Base-by-base conservation (phyloP, 2,329 filamentous ascomycete species). In the Xylariaceae sp. region DNA sequence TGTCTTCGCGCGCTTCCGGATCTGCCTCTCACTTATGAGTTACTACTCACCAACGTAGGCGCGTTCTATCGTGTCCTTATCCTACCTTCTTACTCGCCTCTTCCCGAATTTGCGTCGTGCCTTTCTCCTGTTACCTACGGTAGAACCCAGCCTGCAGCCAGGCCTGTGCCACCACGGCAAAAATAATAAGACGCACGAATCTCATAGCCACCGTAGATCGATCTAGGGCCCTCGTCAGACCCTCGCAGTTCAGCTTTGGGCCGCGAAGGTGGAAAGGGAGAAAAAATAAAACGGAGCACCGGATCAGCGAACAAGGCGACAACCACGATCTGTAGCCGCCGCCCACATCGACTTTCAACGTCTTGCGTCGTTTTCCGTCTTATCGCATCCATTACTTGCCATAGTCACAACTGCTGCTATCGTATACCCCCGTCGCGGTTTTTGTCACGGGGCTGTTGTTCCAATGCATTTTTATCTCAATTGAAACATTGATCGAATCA, bases 401-500 rank as follows among this genome's bases (percentile, higher is more conserved):
- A 9, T 32, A 7, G 8, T 26, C n/a, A n/a, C n/a, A n/a, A n/a
- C 22, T 26, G 6, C 22, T 26, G 22, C 11, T 26, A 34, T 43
- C 38, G 15, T 34, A 38, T 47, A 47, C 13, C 8, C 30, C 6
- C 8, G 22, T 32, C 15, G 13, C 7, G 8, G 13, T 32, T 6
- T n/a, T 32, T n/a, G 30, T n/a, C 13, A 32, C 30, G 30, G 12
- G 30, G 38, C 30, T 29, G n/a, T 19, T 41, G 34, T 39, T 38
- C 50, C 49, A 44, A 54, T 52, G 50, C 48, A 47, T 55, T 50
- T 32, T 44, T 46, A 45, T 50, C 43, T 39, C 45, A 24, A 42
- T 50, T 44, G 45, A 50, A 47, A 45, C 46, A 51, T 53, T 43
- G 54, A 40, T 50, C 51, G 51, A 54, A 52, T 53, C 51, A 52